Evolutionary conservation across 768 basidiomycete genomes (phyloP), one percentile per base, ranked within the genome.

Genomic region (Tylopilus sp.): DNA sequence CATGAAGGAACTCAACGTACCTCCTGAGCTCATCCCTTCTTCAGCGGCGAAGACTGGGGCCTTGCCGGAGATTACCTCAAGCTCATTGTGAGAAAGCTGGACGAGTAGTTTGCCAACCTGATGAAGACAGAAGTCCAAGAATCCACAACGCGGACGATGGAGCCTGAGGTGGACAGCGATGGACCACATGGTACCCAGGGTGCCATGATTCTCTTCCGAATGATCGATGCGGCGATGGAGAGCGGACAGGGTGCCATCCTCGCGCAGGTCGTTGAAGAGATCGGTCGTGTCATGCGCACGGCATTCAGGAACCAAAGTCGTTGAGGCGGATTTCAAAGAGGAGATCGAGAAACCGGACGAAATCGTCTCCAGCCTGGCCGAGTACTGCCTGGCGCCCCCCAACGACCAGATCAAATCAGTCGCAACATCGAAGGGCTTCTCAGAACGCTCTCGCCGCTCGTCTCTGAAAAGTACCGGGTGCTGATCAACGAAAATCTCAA

Each of bases 221-320:
- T 98, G 70, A 81, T 94, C 53, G 96, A 98, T 64, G 79, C 93
- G 14, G n/a, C n/a, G n/a, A n/a, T n/a, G n/a, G n/a, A n/a, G n/a
- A n/a, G n/a, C n/a, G n/a, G n/a, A n/a, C n/a, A n/a, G n/a, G 98
- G 93, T 31, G 85, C 88, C 2, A 96, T 98, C n/a, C 56, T 99
- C 30, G 86, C 93, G n/a, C 85, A 88, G 10, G 94, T 97, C 52
- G 84, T 98, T 34, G 82, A 84, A 55, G 97, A 98, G 69, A 79
- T 82, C 56, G 87, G 87, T 61, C 85, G 92, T 33, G 89, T 93
- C 36, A 97, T 98, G 92, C 83, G 89, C n/a, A n/a, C n/a, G 72
- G 82, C 16, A 85, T 89, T 25, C 97, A 98, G 68, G 95, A 96
- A 78, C 84, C 48, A 86, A 85, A 62, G 75, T 86, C 19, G 71